Percentiles rank a stretch among this genome's conserved stretches.
Conservation (phyloP, 768 basidiomycete species). For the Suillus subalutaceus region DNA sequence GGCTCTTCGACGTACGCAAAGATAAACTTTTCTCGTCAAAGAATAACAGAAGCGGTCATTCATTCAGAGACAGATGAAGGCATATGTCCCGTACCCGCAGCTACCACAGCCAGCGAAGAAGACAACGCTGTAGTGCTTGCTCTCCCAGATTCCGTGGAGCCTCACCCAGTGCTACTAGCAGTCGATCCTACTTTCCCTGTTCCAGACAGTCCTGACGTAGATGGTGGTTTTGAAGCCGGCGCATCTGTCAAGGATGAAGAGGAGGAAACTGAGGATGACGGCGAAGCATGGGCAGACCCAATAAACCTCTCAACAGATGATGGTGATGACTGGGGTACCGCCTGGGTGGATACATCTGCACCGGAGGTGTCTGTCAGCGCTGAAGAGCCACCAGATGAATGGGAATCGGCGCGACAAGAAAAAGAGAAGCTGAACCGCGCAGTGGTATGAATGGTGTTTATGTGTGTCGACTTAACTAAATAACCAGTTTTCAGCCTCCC, state of each 20-base stretch:
- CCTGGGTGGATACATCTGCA: constrained; percentile 39
- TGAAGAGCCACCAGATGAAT: constrained; percentile 56
- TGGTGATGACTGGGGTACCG: constrained; percentile 39
- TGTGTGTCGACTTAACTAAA: background rate
- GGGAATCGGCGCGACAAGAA: constrained; percentile 62
- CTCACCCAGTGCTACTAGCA: constrained; percentile 3
- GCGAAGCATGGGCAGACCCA: constrained; percentile 16
- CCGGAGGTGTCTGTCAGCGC: constrained; percentile 18
- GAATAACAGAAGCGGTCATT: constrained; percentile 4
- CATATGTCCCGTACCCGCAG: background rate
- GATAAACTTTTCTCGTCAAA: constrained; percentile 10
- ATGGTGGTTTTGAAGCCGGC: constrained; percentile 54
- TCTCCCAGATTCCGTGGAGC: constrained; percentile 8
- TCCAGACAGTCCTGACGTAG: constrained; percentile 38
- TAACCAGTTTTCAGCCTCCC: constrained; percentile 53
- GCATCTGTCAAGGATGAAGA: constrained; percentile 12
- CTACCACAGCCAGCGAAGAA: constrained; percentile 1
- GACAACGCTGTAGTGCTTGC: background rate
- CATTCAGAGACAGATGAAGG: constrained; percentile 5
- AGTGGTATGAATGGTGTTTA: constrained; percentile 53
- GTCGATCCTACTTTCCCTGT: constrained; percentile 9
- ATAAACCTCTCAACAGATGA: constrained; percentile 8
- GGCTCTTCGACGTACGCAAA: constrained; percentile 19
- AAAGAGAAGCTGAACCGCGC: constrained; percentile 62
- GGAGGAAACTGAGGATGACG: constrained; percentile 20